phyloP scores from a whole-genome alignment of 495 filamentous ascomycete genomes.

The Penicillium tannophilum region DNA sequence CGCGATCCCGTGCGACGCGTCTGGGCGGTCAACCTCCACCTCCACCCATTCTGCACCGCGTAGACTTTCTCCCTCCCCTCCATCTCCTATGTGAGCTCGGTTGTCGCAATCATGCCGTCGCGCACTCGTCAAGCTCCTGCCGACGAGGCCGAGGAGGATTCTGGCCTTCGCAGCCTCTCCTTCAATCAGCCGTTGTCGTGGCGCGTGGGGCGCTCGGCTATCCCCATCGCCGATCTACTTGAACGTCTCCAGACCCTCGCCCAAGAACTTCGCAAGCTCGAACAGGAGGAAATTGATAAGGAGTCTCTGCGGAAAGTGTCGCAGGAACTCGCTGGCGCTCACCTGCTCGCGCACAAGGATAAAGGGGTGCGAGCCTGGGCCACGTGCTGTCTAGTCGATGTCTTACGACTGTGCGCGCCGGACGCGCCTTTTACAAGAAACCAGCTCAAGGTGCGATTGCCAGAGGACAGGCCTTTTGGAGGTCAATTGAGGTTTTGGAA shows the following conservation, averaged over 20 bases:
- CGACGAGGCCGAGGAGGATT: constrained; percentile 39
- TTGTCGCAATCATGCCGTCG: constrained; percentile 48
- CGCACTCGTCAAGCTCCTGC: constrained; percentile 50
- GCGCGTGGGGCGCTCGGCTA: constrained; percentile 83
- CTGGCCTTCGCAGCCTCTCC: constrained; percentile 43
- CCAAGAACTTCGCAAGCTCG: constrained; percentile 80
- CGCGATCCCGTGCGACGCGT: constrained; percentile 35
- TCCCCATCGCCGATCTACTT: constrained; percentile 79
- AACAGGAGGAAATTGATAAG: constrained; percentile 83
- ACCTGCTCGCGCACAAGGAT: constrained; percentile 88
- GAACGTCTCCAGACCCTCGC: constrained; percentile 76
- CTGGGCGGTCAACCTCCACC: constrained; percentile 32
- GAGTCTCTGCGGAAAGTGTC: constrained; percentile 81
- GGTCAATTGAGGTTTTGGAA: not conserved
- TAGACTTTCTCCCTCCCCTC: constrained; percentile 20
- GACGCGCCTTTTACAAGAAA: constrained; percentile 90
- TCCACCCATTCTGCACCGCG: constrained; percentile 24
- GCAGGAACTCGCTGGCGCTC: constrained; percentile 81
- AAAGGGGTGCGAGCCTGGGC: constrained; percentile 87
- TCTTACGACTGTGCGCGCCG: constrained; percentile 90
- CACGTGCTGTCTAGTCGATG: constrained; percentile 88
- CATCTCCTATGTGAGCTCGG: constrained; percentile 27
- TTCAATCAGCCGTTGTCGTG: constrained; percentile 91
- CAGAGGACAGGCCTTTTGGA: not conserved
- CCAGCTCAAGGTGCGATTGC: constrained; percentile 77